These are phyloP conservation scores for Cyclostephanos invisitatus DNA, from an alignment of 108 stramenopile genomes.

Conservation along the genomic window DNA sequence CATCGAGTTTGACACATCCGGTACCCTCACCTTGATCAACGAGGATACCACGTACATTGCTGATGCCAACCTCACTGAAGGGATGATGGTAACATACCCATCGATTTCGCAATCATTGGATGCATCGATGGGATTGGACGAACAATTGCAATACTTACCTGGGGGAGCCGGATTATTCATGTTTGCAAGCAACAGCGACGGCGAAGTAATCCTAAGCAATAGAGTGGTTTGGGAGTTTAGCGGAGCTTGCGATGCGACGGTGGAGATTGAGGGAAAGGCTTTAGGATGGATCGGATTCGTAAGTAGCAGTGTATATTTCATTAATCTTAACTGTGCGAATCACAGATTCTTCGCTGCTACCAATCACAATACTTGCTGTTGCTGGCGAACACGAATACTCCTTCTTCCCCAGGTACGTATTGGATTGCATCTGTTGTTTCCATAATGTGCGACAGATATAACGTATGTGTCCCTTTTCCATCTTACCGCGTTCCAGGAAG, in stretches of 20 bases:
- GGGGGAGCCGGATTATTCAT: not conserved
- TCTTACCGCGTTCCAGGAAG: not conserved
- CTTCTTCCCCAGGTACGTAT: too few relatives aligned
- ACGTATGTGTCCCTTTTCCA: too few relatives aligned
- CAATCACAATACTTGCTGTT: not conserved
- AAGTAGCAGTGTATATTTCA: not conserved
- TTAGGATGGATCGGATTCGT: slow-evolving; percentile 1
- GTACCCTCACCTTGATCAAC: not conserved
- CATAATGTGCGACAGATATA: too few relatives aligned
- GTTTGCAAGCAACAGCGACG: not conserved
- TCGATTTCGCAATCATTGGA: slow-evolving; percentile 7
- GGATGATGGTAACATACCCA: not conserved
- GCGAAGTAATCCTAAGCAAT: not conserved
- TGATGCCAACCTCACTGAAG: not conserved
- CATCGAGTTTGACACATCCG: slow-evolving; percentile 4
- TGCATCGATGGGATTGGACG: not conserved
- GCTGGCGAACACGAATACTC: too few relatives aligned
- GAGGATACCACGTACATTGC: not conserved
- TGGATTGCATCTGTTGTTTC: too few relatives aligned
- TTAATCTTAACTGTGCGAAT: not conserved
- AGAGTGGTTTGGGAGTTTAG: slow-evolving; percentile 5
- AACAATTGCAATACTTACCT: not conserved
- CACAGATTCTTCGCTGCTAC: not conserved
- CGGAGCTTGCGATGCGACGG: not conserved
- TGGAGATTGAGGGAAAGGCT: not conserved